Percentiles rank a stretch among this genome's conserved stretches.
These are phyloP conservation scores for Aspergillus phoenicis DNA, from an alignment of 2,329 filamentous ascomycete species.

Conservation along the genomic window DNA sequence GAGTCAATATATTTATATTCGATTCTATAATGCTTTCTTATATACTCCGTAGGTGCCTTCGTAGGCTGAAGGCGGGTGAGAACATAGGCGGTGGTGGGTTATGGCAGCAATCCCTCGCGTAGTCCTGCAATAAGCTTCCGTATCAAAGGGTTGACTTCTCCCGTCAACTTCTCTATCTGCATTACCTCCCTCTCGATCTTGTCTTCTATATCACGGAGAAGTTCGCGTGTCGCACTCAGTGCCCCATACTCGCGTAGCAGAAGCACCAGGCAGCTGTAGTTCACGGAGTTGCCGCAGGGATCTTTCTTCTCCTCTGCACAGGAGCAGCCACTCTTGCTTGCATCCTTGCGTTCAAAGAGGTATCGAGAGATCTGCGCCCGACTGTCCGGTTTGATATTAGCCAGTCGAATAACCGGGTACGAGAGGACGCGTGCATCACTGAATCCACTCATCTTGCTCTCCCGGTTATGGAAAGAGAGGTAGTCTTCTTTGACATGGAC, in stretches of 20 bases:
- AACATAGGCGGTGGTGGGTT: not conserved
- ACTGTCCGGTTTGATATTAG: not conserved
- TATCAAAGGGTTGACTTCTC: not conserved
- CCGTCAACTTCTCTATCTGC: constrained; percentile 5
- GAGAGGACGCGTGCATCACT: not conserved
- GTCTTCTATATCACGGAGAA: constrained; percentile 10
- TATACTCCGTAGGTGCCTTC: not conserved
- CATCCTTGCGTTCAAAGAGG: not conserved
- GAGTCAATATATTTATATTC: not conserved
- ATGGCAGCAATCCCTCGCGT: not conserved
- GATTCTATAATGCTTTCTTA: not conserved
- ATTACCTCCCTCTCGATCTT: constrained; percentile 2
- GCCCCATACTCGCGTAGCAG: not conserved
- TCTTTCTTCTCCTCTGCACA: not conserved
- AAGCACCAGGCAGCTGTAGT: not conserved
- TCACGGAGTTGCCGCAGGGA: not conserved
- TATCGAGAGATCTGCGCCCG: not conserved
- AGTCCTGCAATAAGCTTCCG: not conserved
- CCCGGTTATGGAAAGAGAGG: not conserved
- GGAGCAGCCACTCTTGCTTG: not conserved
- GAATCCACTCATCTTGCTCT: not conserved
- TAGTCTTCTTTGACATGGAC: not conserved
- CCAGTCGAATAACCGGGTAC: not conserved
- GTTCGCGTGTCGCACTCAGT: not conserved
- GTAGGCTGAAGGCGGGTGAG: not conserved